Percentiles rank a stretch among this genome's conserved stretches.
phyloP scores from a whole-genome alignment of 331 rosid species.

The Quercus lobata region DNA sequence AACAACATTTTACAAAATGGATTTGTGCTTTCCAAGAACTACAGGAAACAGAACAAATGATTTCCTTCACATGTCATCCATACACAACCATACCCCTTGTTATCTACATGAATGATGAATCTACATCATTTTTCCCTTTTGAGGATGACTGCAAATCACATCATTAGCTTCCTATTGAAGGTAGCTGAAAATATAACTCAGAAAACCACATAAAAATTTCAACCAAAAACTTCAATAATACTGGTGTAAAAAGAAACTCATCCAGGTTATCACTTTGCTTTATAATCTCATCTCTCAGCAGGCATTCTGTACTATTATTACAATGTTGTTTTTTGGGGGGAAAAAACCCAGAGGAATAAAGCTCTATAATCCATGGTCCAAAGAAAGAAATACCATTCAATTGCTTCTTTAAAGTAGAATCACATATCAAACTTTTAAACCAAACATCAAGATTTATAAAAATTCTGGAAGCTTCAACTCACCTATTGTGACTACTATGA shows the following conservation, averaged over 20 bases:
- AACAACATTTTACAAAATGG: not conserved
- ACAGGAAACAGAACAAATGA: not conserved
- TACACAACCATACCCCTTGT: not conserved
- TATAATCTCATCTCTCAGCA: no score
- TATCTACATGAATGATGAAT: no score
- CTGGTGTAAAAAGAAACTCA: no score
- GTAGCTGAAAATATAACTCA: no score
- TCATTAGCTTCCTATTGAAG: no score
- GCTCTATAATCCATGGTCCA: not conserved
- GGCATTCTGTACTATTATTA: no score
- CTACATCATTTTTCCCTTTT: not conserved
- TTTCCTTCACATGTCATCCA: not conserved
- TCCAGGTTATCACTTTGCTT: no score
- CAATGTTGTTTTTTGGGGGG: no score
- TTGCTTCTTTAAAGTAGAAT: not conserved
- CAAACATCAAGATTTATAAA: not conserved
- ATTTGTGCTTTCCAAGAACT: not conserved
- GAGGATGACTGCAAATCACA: not conserved
- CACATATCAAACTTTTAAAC: not conserved
- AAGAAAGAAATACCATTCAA: not conserved
- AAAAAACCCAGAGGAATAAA: not conserved
- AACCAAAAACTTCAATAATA: no score
- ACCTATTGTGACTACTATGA: not conserved
- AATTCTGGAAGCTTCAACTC: not conserved
- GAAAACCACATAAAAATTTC: no score